Evolutionary conservation across 2,329 filamentous ascomycete genomes (phyloP).

Genomic region (Waltergamsia citrina): DNA sequence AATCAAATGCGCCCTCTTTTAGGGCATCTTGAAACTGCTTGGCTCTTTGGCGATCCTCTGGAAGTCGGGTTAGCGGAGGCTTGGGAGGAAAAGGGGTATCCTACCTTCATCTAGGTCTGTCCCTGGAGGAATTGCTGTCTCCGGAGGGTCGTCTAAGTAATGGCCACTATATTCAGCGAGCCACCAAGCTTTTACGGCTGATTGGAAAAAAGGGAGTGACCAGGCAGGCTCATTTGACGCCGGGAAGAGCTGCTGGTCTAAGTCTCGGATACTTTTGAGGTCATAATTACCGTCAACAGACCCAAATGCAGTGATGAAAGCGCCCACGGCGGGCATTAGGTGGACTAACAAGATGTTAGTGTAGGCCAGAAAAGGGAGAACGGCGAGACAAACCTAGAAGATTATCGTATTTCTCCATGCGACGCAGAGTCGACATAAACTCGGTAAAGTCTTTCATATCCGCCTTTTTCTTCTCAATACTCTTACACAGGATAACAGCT

Average conservation of each 20-base stretch:
- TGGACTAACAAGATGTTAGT: constrained; percentile 44
- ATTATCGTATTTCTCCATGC: constrained; percentile 67
- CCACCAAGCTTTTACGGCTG: constrained; percentile 77
- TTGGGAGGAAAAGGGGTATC: too few species aligned
- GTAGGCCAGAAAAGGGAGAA: too few species aligned
- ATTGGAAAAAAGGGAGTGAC: constrained; percentile 66
- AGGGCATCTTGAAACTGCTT: constrained; percentile 67
- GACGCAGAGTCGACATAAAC: constrained; percentile 59
- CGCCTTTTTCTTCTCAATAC: constrained; percentile 68
- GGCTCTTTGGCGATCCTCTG: constrained; percentile 61
- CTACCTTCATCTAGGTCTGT: constrained; percentile 53
- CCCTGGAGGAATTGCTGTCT: constrained; percentile 43
- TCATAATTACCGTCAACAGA: constrained; percentile 63
- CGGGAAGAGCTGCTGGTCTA: constrained; percentile 61
- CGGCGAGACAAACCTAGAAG: constrained; percentile 32
- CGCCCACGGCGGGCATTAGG: constrained; percentile 69
- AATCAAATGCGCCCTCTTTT: constrained; percentile 86
- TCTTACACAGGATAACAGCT: constrained; percentile 67
- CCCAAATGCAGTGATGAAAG: constrained; percentile 69
- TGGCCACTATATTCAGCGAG: constrained; percentile 86
- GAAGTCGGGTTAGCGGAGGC: constrained; percentile 19
- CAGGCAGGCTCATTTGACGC: constrained; percentile 60
- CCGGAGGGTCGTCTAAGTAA: constrained; percentile 65
- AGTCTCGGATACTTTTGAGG: constrained; percentile 57
- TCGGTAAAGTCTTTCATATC: constrained; percentile 62